Evolutionary conservation across 441 rosid genomes (phyloP).

Genomic region (Adansonia gregorii): DNA sequence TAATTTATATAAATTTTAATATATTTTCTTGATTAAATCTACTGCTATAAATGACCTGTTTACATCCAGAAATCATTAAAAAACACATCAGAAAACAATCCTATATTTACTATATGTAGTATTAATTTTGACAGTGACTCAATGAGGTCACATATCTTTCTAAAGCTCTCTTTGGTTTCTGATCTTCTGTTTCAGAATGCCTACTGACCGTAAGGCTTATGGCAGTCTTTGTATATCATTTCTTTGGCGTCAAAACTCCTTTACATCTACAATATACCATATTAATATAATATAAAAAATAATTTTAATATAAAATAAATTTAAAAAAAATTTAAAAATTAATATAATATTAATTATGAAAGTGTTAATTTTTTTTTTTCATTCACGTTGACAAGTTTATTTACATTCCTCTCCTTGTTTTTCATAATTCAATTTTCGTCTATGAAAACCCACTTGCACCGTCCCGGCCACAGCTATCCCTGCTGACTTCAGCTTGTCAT

Average conservation of each 20-base stretch:
- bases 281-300: too few species aligned
- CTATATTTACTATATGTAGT: constrained; percentile 38
- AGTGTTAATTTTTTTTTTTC: too few species aligned
- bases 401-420: constrained; percentile 24
- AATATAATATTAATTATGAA: too few species aligned
- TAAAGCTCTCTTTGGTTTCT: constrained; percentile 26
- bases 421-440: constrained; percentile 22
- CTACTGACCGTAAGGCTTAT: constrained; percentile 31
- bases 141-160: constrained; percentile 25
- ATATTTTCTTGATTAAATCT: too few species aligned
- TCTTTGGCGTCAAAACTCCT: constrained; percentile 18
- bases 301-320: too few species aligned
- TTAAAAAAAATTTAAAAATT: too few species aligned
- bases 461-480: constrained; percentile 25
- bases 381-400: too few species aligned
- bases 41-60: constrained; percentile 16
- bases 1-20: too few species aligned
- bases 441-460: background rate
- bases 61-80: constrained; percentile 30
- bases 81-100: constrained; percentile 17
- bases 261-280: background rate
- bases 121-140: constrained; percentile 25
- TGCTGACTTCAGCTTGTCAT: constrained; percentile 41
- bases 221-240: constrained; percentile 27
- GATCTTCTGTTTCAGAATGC: constrained; percentile 20